Evolutionary conservation across 495 filamentous ascomycete species (phyloP).

Genomic region (Xanthoparmelia taractica): DNA sequence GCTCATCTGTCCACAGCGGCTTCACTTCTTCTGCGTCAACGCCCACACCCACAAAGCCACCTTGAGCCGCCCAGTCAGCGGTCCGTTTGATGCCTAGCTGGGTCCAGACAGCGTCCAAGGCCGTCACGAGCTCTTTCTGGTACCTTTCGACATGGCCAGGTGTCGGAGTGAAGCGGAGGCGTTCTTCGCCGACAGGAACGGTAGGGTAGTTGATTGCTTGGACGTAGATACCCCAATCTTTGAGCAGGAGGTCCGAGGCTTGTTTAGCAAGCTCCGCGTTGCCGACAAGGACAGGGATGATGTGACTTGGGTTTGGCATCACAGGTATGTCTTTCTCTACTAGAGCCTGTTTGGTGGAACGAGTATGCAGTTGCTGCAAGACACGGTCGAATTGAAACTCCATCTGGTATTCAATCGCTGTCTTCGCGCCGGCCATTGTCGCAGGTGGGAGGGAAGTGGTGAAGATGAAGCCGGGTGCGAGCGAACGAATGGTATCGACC

Average conservation of each 20-base stretch:
- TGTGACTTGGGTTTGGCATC: conserved; percentile 95
- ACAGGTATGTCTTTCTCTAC: conserved; percentile 81
- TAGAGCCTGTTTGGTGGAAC: conserved; percentile 77
- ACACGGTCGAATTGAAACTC: conserved; percentile 70
- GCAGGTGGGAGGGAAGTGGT: conserved; percentile 93
- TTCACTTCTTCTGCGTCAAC: conserved; percentile 51
- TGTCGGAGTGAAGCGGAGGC: conserved; percentile 89
- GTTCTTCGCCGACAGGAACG: conserved; percentile 91
- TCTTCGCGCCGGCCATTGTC: conserved; percentile 88
- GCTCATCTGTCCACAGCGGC: conserved; percentile 79
- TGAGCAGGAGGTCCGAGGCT: conserved; percentile 80
- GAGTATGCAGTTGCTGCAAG: conserved; percentile 91
- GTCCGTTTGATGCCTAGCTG: conserved; percentile 85
- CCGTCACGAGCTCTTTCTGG: conserved; percentile 76
- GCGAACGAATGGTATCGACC: conserved; percentile 90
- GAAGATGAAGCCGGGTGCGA: conserved; percentile 97
- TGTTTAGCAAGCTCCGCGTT: conserved; percentile 88
- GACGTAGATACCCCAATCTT: conserved; percentile 88
- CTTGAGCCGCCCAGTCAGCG: conserved; percentile 80
- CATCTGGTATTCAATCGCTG: conserved; percentile 90
- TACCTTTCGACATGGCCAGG: conserved; percentile 79
- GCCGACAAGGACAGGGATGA: conserved; percentile 87
- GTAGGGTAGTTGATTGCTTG: conserved; percentile 99
- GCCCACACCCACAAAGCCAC: conserved; percentile 90
- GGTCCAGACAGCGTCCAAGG: conserved; percentile 79